These are phyloP conservation scores for Porphyrellus cyaneotinctus DNA, from an alignment of 768 basidiomycete species.

Conservation along the genomic window DNA sequence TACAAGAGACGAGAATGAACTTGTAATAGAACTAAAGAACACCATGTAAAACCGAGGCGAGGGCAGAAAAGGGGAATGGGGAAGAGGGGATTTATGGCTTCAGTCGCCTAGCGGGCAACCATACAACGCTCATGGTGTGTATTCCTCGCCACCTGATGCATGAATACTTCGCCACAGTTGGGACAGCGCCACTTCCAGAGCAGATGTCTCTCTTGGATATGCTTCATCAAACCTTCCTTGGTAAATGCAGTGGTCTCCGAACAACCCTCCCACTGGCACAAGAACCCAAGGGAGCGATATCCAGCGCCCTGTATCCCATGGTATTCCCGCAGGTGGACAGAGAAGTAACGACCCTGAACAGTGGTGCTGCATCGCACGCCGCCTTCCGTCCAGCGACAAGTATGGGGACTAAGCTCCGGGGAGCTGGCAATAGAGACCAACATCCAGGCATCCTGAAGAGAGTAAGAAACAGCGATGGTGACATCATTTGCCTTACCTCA, in stretches of 20 bases:
- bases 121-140: constrained; percentile 15
- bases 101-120: constrained; percentile 1
- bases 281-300: constrained; percentile 8
- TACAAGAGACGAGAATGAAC: not conserved
- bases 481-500: constrained; percentile 16
- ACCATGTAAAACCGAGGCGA: not conserved
- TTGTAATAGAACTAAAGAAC: not conserved
- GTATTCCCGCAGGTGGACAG: constrained; percentile 15
- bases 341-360: constrained; percentile 18
- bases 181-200: constrained; percentile 25
- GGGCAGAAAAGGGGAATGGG: not conserved
- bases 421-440: constrained; percentile 27
- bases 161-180: constrained; percentile 20
- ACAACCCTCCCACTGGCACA: constrained; percentile 26
- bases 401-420: constrained; percentile 24
- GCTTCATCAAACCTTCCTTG: constrained; percentile 21
- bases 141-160: constrained; percentile 14
- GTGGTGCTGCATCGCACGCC: constrained; percentile 9
- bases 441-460: constrained; percentile 22
- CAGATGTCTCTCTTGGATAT: constrained; percentile 26
- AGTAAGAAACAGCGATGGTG: constrained; percentile 3
- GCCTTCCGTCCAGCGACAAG: constrained; percentile 21
- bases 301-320: constrained; percentile 17
- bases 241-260: constrained; percentile 14
- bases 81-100: not conserved